Evolutionary conservation across 164 flowering plant genomes (phyloP).

Genomic region (Akebia trifoliata): DNA sequence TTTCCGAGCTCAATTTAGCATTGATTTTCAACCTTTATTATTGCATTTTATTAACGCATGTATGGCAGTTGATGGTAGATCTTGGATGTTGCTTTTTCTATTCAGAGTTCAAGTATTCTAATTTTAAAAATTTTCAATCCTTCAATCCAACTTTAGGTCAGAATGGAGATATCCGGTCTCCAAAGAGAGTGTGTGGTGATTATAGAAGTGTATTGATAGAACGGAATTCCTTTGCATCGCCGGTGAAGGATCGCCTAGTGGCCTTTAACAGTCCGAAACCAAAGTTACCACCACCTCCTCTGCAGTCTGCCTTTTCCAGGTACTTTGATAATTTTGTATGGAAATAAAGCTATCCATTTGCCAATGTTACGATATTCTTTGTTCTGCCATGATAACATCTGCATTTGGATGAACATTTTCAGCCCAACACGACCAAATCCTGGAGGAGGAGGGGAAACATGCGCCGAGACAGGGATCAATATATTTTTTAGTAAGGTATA

Average conservation of each 20-base stretch:
- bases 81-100: background rate
- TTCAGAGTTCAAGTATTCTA: background rate
- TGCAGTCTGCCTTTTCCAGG: conserved; percentile 95
- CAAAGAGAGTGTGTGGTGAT: conserved; percentile 77
- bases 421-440: conserved; percentile 91
- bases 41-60: background rate
- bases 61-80: background rate
- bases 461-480: conserved; percentile 91
- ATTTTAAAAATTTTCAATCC: background rate
- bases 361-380: background rate
- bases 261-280: conserved; percentile 55
- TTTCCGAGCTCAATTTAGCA: background rate
- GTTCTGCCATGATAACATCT: background rate
- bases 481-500: conserved; percentile 83
- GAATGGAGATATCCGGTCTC: conserved; percentile 74
- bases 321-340: conserved; percentile 17
- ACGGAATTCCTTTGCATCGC: conserved; percentile 83
- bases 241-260: conserved; percentile 76
- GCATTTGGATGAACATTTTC: conserved; percentile 16
- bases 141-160: conserved; percentile 12
- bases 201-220: conserved; percentile 71
- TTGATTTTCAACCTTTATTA: background rate
- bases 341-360: background rate
- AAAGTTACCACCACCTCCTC: conserved; percentile 50
- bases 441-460: conserved; percentile 96